Percentiles rank a stretch among this genome's conserved stretches.
Conservation (phyloP, 495 filamentous ascomycete species). For the Neurospora sp. region DNA sequence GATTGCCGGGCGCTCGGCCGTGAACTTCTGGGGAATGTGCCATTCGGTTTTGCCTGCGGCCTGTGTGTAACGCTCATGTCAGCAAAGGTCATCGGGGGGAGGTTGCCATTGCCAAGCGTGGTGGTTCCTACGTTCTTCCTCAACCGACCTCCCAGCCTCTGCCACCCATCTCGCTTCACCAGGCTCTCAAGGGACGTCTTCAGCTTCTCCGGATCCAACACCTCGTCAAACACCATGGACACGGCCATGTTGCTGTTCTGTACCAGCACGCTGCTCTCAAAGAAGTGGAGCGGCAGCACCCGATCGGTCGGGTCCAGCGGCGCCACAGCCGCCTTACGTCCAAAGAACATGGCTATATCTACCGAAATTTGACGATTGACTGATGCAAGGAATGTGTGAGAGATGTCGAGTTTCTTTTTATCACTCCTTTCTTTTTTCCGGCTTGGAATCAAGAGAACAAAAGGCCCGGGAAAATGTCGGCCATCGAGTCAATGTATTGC, state of each 20-base stretch:
- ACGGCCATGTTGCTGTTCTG: constrained; percentile 28
- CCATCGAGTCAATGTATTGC: not conserved
- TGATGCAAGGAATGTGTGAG: not conserved
- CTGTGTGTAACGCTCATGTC: constrained; percentile 5
- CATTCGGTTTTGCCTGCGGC: constrained; percentile 27
- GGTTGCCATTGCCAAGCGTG: not conserved
- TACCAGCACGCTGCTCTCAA: constrained; percentile 28
- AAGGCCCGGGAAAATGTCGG: not conserved
- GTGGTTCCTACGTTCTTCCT: constrained; percentile 21
- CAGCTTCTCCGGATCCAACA: constrained; percentile 33
- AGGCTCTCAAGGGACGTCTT: constrained; percentile 22
- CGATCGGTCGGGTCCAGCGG: constrained; percentile 22
- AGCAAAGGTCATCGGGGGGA: not conserved
- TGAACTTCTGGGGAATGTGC: constrained; percentile 33
- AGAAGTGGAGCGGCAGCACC: constrained; percentile 27
- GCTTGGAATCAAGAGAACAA: not conserved
- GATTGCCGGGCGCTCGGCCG: constrained; percentile 21
- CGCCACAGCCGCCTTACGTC: constrained; percentile 5
- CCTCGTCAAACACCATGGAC: constrained; percentile 37
- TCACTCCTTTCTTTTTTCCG: not conserved
- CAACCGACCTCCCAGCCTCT: constrained; percentile 32
- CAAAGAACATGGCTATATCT: constrained; percentile 10
- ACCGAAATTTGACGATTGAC: not conserved
- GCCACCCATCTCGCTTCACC: constrained; percentile 27
- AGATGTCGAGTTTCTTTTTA: not conserved